Evolutionary conservation across 2,329 filamentous ascomycete genomes (phyloP).

Genomic region (Phoma sp.): DNA sequence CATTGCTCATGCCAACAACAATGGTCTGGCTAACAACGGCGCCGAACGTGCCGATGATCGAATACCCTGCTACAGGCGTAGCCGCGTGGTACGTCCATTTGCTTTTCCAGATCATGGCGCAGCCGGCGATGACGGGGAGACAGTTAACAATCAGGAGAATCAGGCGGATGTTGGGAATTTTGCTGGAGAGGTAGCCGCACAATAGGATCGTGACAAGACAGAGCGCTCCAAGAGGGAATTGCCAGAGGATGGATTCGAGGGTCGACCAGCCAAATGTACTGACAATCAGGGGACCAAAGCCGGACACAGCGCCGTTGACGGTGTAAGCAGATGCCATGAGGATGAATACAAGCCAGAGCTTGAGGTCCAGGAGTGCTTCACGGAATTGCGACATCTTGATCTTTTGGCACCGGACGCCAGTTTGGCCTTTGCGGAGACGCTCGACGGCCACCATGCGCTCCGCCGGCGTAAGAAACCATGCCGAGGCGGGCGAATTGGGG

Average conservation of each 20-base stretch:
- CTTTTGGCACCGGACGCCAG: slow-evolving; percentile 59
- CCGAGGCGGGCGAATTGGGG: slow-evolving; percentile 69
- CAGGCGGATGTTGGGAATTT: slow-evolving; percentile 68
- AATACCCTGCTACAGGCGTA: slow-evolving; percentile 72
- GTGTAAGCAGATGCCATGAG: slow-evolving; percentile 63
- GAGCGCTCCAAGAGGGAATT: slow-evolving; percentile 76
- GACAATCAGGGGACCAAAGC: slow-evolving; percentile 48
- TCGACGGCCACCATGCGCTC: slow-evolving; percentile 64
- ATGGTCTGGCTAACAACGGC: slow-evolving; percentile 70
- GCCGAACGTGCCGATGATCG: slow-evolving; percentile 75
- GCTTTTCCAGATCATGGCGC: slow-evolving; percentile 75
- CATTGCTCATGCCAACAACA: slow-evolving; percentile 68
- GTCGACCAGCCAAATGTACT: slow-evolving; percentile 53
- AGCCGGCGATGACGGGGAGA: slow-evolving; percentile 76
- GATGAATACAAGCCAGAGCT: slow-evolving; percentile 50
- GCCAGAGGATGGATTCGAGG: slow-evolving; percentile 57
- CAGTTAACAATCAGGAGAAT: slow-evolving; percentile 70
- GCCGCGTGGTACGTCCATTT: slow-evolving; percentile 68
- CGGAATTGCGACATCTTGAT: slow-evolving; percentile 60
- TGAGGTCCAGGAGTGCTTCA: slow-evolving; percentile 57
- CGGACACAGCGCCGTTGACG: slow-evolving; percentile 53
- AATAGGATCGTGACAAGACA: slow-evolving; percentile 70
- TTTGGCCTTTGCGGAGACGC: slow-evolving; percentile 55
- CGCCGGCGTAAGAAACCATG: slow-evolving; percentile 70
- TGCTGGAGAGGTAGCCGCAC: slow-evolving; percentile 68